Conservation (phyloP, 345 rosid genomes). For the Erucastrum elatum region DNA sequence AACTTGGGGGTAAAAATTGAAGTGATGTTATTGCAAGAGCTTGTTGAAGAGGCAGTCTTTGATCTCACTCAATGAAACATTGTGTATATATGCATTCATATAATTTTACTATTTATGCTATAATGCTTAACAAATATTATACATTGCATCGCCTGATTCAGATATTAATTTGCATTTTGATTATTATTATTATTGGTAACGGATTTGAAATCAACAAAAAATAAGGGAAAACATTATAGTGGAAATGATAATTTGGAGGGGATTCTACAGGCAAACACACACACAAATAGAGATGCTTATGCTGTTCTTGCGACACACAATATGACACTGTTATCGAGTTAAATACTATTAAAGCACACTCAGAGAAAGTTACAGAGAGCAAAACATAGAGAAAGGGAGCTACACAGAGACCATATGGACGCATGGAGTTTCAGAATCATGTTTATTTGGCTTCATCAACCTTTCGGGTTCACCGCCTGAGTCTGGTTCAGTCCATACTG, state of each 20-base stretch:
- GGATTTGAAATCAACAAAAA: background rate
- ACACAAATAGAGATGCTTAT: constrained; percentile 20
- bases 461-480: constrained; percentile 30
- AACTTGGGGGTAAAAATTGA: constrained; percentile 58
- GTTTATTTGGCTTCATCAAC: constrained; percentile 22
- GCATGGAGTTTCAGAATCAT: constrained; percentile 25
- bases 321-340: background rate
- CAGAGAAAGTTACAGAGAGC: constrained; percentile 9
- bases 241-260: background rate
- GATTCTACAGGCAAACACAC: constrained; percentile 24
- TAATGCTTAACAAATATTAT: background rate
- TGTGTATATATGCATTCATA: constrained; percentile 13
- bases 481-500: constrained; percentile 37
- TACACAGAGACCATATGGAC: constrained; percentile 18
- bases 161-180: background rate
- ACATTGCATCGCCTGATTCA: background rate
- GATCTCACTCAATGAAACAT: constrained; percentile 44
- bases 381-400: constrained; percentile 7
- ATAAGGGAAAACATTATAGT: background rate
- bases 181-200: background rate
- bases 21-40: constrained; percentile 66
- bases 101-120: background rate
- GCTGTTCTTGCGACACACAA: background rate
- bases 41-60: constrained; percentile 72
- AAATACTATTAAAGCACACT: constrained; percentile 11